These are phyloP conservation scores for Talaromyces sp. DNA, from an alignment of 2,329 filamentous ascomycete species.

Conservation along the genomic window DNA sequence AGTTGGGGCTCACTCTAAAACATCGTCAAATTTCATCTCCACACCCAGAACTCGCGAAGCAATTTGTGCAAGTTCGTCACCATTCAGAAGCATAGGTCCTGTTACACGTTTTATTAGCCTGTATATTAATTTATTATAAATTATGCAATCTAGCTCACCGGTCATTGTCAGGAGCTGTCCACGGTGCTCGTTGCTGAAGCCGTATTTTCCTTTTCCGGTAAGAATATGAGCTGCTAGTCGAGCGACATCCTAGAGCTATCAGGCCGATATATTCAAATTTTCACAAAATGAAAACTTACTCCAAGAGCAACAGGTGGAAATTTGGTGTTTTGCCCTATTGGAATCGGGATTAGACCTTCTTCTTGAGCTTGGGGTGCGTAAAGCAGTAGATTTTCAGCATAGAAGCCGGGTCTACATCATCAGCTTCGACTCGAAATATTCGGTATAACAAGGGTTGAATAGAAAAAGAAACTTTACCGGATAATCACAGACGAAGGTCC, in stretches of 20 bases:
- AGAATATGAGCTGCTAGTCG: conserved; percentile 47
- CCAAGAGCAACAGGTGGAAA: conserved; percentile 49
- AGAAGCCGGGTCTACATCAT: conserved; percentile 43
- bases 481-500: conserved; percentile 46
- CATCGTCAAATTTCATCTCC: conserved; percentile 44
- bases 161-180: conserved; percentile 52
- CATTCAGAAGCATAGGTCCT: conserved; percentile 46
- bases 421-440: neutral
- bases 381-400: conserved; percentile 49
- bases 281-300: conserved; percentile 23
- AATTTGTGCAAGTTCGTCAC: conserved; percentile 44
- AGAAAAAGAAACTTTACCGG: conserved; percentile 27
- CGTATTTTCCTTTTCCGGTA: conserved; percentile 45
- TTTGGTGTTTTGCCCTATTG: conserved; percentile 46
- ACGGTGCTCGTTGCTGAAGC: conserved; percentile 48
- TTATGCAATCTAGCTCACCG: conserved; percentile 21
- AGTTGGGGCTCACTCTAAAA: conserved; percentile 35
- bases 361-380: conserved; percentile 45
- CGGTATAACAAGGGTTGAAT: neutral
- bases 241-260: conserved; percentile 40
- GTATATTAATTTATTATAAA: neutral
- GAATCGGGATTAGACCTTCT: conserved; percentile 43
- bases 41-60: conserved; percentile 43
- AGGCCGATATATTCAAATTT: neutral
- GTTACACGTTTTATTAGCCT: neutral